Percentiles rank a stretch among this genome's conserved stretches.
These are phyloP conservation scores for Syncephalis plumigaleata DNA, from an alignment of 371 early-diverging fungal species.

Conservation along the genomic window DNA sequence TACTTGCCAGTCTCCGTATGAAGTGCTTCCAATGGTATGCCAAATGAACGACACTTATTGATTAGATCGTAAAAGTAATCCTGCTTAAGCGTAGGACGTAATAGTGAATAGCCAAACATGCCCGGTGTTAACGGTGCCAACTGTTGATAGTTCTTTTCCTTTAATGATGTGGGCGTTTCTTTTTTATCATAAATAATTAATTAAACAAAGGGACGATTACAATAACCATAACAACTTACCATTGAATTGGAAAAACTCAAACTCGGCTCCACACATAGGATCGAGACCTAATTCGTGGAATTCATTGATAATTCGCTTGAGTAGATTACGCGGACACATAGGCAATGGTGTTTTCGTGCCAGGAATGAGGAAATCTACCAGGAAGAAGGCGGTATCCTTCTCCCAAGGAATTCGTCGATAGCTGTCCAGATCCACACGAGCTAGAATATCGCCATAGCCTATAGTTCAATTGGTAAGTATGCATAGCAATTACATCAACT, in stretches of 20 bases:
- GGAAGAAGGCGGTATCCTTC: conserved; percentile 53
- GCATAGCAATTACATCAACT: neutral
- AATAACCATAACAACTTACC: no score
- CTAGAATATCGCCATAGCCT: conserved; percentile 47
- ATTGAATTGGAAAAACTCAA: conserved; percentile 69
- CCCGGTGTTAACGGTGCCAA: conserved; percentile 45
- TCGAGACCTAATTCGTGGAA: conserved; percentile 25
- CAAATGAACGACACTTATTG: conserved; percentile 38
- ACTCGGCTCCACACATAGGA: conserved; percentile 56
- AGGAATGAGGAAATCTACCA: conserved; percentile 41
- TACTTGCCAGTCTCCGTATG: conserved; percentile 57
- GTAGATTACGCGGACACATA: conserved; percentile 43
- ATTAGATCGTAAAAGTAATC: conserved; percentile 54
- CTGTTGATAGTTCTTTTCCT: conserved; percentile 26
- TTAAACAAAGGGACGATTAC: no score
- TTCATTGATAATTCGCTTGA: conserved; percentile 28
- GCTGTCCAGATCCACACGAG: conserved; percentile 43
- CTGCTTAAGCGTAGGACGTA: conserved; percentile 51
- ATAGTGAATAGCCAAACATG: conserved; percentile 68
- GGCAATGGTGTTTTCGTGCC: conserved; percentile 24
- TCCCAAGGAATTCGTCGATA: conserved; percentile 64
- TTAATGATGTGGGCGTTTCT: conserved; percentile 50
- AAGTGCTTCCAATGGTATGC: conserved; percentile 53
- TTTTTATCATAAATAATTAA: neutral
- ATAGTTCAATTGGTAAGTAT: neutral